Evolutionary conservation across 306 rosid species (phyloP), one percentile per base, ranked within the genome.

Genomic region (Quercus dentata): DNA sequence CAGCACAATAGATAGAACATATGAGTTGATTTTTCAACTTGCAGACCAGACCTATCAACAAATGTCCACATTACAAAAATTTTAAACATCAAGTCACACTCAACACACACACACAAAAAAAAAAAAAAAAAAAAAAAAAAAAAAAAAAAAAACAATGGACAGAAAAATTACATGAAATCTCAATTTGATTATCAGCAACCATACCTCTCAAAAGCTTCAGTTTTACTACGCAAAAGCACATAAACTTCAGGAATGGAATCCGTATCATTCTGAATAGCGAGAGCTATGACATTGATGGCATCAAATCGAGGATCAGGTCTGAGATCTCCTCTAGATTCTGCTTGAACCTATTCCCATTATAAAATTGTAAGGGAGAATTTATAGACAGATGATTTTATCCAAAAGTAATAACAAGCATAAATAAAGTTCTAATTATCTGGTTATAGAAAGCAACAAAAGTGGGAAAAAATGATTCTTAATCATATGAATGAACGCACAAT

Each of bases 251-350:
- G 2, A 9, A 65, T 65, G 25, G 15, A 65, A 65, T 65, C 3
- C 0, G 51, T 65, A 65, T 65, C 71, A 65, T 33, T 33, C 33
- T 65, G 51, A 33, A 65, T 65, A 6, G 71, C 51, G 9, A 65
- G 71, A 33, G 23, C 89, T 76, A 94, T 83, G 64, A 86, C 58
- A 82, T 87, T 91, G 84, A 92, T 77, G 49, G 92, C 85, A 85
- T 94, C 99, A 87, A 88, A 82, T 74, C 75, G 91, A 76, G 99
- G 99, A 85, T 94, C 87, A 56, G 99, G 95, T 79, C 86, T 86
- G 78, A 92, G 94, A 82, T 88, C 94, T 82, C 28, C 28, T 27
- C 99, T 92, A 51, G 95, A 94, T 82, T 93, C 91, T 62, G 97
- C 95, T 82, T 88, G 94, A 78, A 94, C 88, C 99, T 92, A 76